These are phyloP conservation scores for Stagonosporopsis vannaccii DNA, from an alignment of 2,329 filamentous ascomycete genomes.

Conservation along the genomic window DNA sequence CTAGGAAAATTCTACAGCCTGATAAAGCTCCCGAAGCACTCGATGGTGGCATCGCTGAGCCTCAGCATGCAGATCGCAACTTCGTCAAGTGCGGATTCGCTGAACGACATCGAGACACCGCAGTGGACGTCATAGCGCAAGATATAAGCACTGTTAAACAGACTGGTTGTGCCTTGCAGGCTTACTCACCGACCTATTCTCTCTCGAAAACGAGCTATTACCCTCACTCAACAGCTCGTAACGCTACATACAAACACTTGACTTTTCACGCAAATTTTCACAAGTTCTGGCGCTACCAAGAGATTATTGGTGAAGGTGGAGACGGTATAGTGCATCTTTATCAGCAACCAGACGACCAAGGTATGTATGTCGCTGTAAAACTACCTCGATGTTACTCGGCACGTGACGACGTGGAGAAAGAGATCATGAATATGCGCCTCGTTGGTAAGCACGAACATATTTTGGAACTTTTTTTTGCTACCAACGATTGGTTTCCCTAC, in stretches of 20 bases:
- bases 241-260: not conserved
- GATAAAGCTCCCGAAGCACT: not conserved
- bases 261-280: not conserved
- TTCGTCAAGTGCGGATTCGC: not conserved
- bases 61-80: not conserved
- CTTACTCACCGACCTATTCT: not conserved
- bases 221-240: not conserved
- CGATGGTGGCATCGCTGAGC: not conserved
- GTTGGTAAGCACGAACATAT: conserved; percentile 3
- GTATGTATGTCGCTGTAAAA: conserved; percentile 9
- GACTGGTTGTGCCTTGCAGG: not conserved
- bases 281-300: not conserved
- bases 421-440: not conserved
- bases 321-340: conserved; percentile 20
- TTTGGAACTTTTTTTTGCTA: conserved; percentile 12
- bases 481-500: not conserved
- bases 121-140: not conserved
- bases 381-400: not conserved
- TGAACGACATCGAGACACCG: not conserved
- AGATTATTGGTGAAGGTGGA: conserved; percentile 14
- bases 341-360: not conserved
- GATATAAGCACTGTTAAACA: not conserved
- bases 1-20: not conserved
- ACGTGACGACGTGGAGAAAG: not conserved
- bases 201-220: not conserved